These are phyloP conservation scores for Vitis rupestris DNA, from an alignment of 164 flowering plant genomes.

Conservation along the genomic window DNA sequence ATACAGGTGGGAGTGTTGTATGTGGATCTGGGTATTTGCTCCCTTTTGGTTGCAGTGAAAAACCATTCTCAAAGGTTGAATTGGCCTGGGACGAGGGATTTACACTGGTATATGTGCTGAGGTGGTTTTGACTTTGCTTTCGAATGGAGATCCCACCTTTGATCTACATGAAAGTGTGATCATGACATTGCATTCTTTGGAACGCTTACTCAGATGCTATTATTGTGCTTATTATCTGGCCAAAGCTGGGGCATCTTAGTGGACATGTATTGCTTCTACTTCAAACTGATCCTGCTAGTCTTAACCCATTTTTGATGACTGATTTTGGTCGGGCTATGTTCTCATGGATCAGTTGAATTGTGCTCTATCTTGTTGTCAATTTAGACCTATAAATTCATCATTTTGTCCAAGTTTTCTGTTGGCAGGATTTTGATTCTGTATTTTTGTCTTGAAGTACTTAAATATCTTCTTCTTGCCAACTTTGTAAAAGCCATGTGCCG, in stretches of 20 bases:
- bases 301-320: not conserved
- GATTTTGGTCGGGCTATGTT: not conserved
- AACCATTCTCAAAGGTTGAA: conserved; percentile 7
- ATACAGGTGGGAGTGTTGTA: no score
- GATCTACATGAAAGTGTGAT: not conserved
- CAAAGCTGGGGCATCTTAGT: not conserved
- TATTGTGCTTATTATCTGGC: not conserved
- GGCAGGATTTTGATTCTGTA: not conserved
- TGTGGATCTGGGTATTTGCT: conserved; percentile 2
- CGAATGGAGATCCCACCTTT: not conserved
- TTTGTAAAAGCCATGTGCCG: not conserved
- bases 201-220: not conserved
- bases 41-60: conserved; percentile 7
- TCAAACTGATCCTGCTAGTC: not conserved
- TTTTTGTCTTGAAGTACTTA: not conserved
- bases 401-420: not conserved
- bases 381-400: no score
- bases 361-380: not conserved
- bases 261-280: not conserved
- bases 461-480: not conserved
- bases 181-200: not conserved
- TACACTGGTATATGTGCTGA: conserved; percentile 1
- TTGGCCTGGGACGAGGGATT: conserved; percentile 1
- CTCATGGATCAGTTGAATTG: not conserved
- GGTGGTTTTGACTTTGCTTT: conserved; percentile 1